A percentile compares a stretch with the other conserved stretches of the same genome.
Evolutionary conservation across 2,329 filamentous ascomycete species (phyloP).

Genomic region (Fulvia fulva): DNA sequence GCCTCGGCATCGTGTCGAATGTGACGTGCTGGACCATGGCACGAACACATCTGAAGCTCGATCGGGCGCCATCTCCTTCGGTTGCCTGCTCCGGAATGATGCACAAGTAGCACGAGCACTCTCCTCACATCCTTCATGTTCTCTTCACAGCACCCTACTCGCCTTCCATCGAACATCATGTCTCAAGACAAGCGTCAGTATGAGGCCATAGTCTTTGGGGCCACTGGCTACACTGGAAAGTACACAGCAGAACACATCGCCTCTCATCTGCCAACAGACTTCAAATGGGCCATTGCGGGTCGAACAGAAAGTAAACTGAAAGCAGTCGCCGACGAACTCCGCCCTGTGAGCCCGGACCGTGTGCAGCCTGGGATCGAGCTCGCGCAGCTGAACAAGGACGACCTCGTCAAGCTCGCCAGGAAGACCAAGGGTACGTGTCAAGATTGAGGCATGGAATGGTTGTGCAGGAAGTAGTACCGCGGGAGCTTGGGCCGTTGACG

Average conservation of each 20-base stretch:
- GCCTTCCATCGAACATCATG: slow-evolving; percentile 31
- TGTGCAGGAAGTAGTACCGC: neutral
- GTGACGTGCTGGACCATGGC: neutral
- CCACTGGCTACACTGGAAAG: slow-evolving; percentile 75
- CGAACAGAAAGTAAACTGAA: slow-evolving; percentile 74
- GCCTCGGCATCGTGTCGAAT: neutral
- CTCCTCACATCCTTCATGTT: neutral
- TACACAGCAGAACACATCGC: slow-evolving; percentile 72
- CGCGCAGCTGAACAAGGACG: slow-evolving; percentile 46
- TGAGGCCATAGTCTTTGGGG: slow-evolving; percentile 63
- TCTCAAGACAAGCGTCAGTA: slow-evolving; percentile 48
- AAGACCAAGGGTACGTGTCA: slow-evolving; percentile 44
- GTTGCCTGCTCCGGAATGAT: slow-evolving; percentile 1
- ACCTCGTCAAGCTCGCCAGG: slow-evolving; percentile 50
- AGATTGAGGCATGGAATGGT: neutral
- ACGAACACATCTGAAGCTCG: neutral
- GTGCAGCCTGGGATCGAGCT: slow-evolving; percentile 60
- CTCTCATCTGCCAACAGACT: slow-evolving; percentile 63
- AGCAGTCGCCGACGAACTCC: slow-evolving; percentile 62
- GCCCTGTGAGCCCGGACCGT: slow-evolving; percentile 64
- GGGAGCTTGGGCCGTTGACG: too few relatives aligned
- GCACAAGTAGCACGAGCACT: slow-evolving; percentile 12
- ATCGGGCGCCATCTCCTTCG: neutral
- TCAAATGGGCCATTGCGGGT: slow-evolving; percentile 86
- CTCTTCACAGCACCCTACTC: neutral